Evolutionary conservation across 2,329 filamentous ascomycete genomes (phyloP), one percentile per base, ranked within the genome.

Genomic region (Calonectria montana): DNA sequence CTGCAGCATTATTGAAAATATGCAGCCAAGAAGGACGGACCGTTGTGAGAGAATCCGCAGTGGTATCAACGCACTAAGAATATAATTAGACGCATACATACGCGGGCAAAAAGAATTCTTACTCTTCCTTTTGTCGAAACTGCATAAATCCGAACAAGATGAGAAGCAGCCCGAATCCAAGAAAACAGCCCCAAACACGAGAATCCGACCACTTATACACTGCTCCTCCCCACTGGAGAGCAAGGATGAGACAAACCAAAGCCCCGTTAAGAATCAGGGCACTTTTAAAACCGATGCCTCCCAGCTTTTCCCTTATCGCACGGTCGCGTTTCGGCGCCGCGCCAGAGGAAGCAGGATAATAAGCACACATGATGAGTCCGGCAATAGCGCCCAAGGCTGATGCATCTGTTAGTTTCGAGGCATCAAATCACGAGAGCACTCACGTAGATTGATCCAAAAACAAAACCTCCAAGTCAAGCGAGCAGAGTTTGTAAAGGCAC

Each of bases 181-280:
- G n/a, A 1, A 80, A 23, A 25, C 75, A 78, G 2, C 76, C 77
- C 70, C 73, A 77, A 6, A 80, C 77, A 1, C 70, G 65, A 1
- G 75, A 67, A 29, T 79, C 74, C 0, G 75, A 76, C 77, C 75
- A 79, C 1, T 72, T 43, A 43, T 80, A 61, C 4, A 76, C 67
- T 2, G 72, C 69, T 1, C 75, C 78, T 2, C 78, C 78, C 73
- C 76, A 78, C 48, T 80, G 77, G 4, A 80, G 64, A 37, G 76
- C 76, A 2, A 80, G 64, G 7, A 78, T 73, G 2, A 80, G 55
- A 12, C 76, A 74, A 0, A 75, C 53, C 0, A 78, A 25, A 0
- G 68, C 48, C 1, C 65, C 76, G 6, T 73, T 59, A 0, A 77
- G 67, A 1, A 78, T 29, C 0, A 37, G 15, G 1, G 75, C 74